Evolutionary conservation across 306 rosid genomes (phyloP).

Genomic region (Canavalia ensiformis): DNA sequence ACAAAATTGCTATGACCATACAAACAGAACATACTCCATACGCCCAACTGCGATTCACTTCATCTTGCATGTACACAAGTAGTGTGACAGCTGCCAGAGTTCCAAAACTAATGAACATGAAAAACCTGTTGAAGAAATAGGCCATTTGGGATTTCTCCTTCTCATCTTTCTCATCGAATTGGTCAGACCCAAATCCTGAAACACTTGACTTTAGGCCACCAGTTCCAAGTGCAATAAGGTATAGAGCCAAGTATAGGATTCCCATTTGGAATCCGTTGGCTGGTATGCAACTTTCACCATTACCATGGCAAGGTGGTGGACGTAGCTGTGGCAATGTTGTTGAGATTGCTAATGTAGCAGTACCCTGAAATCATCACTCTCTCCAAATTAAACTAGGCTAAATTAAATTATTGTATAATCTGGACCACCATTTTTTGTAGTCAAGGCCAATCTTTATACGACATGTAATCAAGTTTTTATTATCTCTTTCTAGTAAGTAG

Average conservation of each 20-base stretch:
- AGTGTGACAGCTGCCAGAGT: constrained; percentile 87
- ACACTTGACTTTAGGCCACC: constrained; percentile 96
- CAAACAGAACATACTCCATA: constrained; percentile 83
- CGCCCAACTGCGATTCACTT: constrained; percentile 86
- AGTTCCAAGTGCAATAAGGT: constrained; percentile 79
- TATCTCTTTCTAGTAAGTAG: no score
- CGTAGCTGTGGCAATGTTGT: constrained; percentile 71
- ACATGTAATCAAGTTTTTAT: no score
- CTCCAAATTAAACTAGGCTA: constrained; percentile 5
- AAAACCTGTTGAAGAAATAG: constrained; percentile 85
- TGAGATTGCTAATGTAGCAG: constrained; percentile 72
- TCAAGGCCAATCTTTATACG: no score
- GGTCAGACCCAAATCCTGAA: constrained; percentile 93
- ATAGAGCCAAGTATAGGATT: constrained; percentile 72
- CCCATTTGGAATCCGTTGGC: constrained; percentile 88
- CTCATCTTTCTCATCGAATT: constrained; percentile 87
- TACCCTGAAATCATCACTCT: constrained; percentile 67
- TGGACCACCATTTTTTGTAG: no score
- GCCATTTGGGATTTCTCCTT: constrained; percentile 87
- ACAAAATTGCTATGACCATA: constrained; percentile 63
- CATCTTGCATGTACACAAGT: constrained; percentile 87
- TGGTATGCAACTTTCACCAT: constrained; percentile 57
- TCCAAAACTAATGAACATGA: constrained; percentile 83
- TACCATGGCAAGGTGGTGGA: constrained; percentile 75
- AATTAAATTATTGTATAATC: no score